Evolutionary conservation across 2,329 filamentous ascomycete genomes (phyloP), one percentile per base, ranked within the genome.

Genomic region (Penicillium sp.): DNA sequence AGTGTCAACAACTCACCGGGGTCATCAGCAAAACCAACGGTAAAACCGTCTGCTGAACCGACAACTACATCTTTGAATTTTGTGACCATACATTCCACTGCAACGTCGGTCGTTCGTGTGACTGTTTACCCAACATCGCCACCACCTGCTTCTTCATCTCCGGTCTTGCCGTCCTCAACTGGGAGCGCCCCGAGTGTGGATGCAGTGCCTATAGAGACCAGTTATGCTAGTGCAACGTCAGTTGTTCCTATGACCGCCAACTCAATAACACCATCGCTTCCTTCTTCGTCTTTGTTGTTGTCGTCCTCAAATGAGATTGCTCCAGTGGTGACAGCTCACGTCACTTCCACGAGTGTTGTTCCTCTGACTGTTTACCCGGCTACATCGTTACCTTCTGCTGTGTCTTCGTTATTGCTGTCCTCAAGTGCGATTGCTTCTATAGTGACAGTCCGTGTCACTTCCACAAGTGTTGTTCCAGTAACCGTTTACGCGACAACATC

Each of bases 331-430:
- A 55, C 27, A 29, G 29, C 29, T 12, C 36, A 35, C 17, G 36
- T 50, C 27, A 49, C 44, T 33, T 49, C 53, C 17, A 55, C 53
- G n/a, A 55, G 29, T 41, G 21, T 55, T 27, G 44, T 50, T 9
- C 27, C 33, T 8, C 7, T 50, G 1, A 55, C 53, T 2, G 44
- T 43, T 25, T 50, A 55, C 15, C 31, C 44, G 7, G 29, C 17
- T 17, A 36, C 35, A 38, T 33, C 47, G 19, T 6, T 31, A 2
- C 23, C 35, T 36, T 17, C 6, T 36, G 17, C 48, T 9, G 17
- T 15, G 7, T 13, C 42, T 33, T 13, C 31, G 12, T 33, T 33
- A 13, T 33, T 33, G 33, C 33, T 15, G 2, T 35, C 27, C 36
- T n/a, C 35, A 50, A 43, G n/a, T 17, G 44, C 42, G 17, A 23